Evolutionary conservation across 345 rosid species (phyloP), one percentile per base, ranked within the genome.

Genomic region (Salix exigua): DNA sequence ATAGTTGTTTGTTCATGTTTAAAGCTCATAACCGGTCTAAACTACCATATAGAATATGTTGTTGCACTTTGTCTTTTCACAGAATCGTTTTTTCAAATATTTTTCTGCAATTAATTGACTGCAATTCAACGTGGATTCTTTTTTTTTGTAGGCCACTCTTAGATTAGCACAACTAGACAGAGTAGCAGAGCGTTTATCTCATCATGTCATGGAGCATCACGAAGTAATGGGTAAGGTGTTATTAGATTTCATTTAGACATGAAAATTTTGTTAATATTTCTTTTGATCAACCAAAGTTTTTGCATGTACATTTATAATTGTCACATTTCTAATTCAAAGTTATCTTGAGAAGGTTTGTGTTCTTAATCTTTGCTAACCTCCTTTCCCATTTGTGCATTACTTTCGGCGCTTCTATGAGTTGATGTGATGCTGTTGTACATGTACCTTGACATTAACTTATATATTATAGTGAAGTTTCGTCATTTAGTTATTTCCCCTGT

Each of bases 161-260:
- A 90, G 98, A 89, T 83, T 96, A 80, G 87, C 89, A 19, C 99
- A 96, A 80, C 80, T 96, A 73, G 99, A 96, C 86, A 87, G 83
- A 82, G 97, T 94, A 64, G 83, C 97, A 23, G 99, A 96, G 80
- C 83, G 23, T 64, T 81, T 96, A 70, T 96, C 98, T 61, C 88
- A 80, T 28, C 87, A 94, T 71, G 99, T 96, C 70, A 92, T 94
- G 97, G 91, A 93, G 85, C 97, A 96, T 90, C 94, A 90, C 84
- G 93, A 96, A 94, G 98, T 91, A 64, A 96, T 94, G 99, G 99
- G 99, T 96, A 82, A 83, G 92, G 82, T 71, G 8, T 68, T 26
- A 31, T 31, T 11, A 30, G 17, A 21, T 65, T 48, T 74, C 26
- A 42, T 30, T 25, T 64, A 7, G 21, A 23, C 17, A 26, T 11